Percentiles rank a stretch among this genome's conserved stretches.
Evolutionary conservation across 495 filamentous ascomycete genomes (phyloP).

Genomic region (Daldinia concentrica): DNA sequence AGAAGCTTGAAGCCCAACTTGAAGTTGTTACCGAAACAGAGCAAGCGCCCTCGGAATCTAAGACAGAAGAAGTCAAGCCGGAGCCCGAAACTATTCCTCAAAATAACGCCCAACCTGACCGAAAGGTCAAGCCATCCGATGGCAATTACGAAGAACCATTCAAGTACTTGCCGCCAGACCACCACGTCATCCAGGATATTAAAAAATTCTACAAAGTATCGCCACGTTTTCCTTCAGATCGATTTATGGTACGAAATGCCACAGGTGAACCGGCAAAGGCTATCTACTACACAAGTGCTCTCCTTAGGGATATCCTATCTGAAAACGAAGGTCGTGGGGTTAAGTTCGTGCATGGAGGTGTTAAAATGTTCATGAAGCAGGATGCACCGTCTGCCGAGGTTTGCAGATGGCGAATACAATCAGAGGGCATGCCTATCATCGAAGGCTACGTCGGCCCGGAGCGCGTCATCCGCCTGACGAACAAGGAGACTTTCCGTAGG

Average conservation of each 20-base stretch:
- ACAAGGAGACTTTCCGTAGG: slow-evolving; percentile 76
- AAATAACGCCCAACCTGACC: slow-evolving; percentile 33
- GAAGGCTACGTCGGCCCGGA: slow-evolving; percentile 86
- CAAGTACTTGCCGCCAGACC: slow-evolving; percentile 79
- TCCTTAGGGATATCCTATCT: slow-evolving; percentile 81
- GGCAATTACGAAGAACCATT: slow-evolving; percentile 80
- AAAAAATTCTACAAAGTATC: slow-evolving; percentile 84
- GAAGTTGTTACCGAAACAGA: slow-evolving; percentile 24
- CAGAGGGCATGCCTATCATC: slow-evolving; percentile 86
- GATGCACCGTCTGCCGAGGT: slow-evolving; percentile 85
- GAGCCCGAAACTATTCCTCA: slow-evolving; percentile 22
- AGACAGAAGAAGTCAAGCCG: slow-evolving; percentile 24
- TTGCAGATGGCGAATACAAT: slow-evolving; percentile 94
- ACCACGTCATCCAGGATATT: slow-evolving; percentile 78
- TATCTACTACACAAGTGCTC: slow-evolving; percentile 92
- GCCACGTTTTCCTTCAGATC: slow-evolving; percentile 81
- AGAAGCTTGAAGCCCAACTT: slow-evolving; percentile 31
- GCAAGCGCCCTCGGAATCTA: slow-evolving; percentile 17
- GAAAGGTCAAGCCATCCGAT: slow-evolving; percentile 40
- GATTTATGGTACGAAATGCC: slow-evolving; percentile 96
- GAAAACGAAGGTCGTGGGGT: slow-evolving; percentile 87
- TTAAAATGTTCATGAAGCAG: slow-evolving; percentile 99
- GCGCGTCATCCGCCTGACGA: slow-evolving; percentile 75
- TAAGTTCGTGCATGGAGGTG: slow-evolving; percentile 95
- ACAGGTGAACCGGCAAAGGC: slow-evolving; percentile 82